Base-by-base conservation (phyloP, 192 early-diverging fungal species). In the Mortierella antarctica region DNA sequence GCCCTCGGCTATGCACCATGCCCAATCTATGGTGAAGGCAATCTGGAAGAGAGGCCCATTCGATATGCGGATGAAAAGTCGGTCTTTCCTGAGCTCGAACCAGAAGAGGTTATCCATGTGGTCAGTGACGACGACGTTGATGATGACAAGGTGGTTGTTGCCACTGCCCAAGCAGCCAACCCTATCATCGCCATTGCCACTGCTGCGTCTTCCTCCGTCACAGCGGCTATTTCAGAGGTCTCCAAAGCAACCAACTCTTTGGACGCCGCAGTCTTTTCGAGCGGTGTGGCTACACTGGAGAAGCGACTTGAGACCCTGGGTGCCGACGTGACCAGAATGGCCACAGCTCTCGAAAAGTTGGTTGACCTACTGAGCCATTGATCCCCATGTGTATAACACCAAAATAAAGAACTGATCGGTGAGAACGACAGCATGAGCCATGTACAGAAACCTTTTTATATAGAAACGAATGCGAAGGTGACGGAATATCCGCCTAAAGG, bases 401-500 rank as follows among this genome's bases (percentile, higher is more conserved):
- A n/a, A n/a, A n/a, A n/a, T 31, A 31, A 31, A 31, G 31, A 1
- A 31, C 3, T 31, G 31, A 31, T 31, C 31, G 3, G 31, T 31
- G 31, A 31, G 31, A 31, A 31, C 31, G n/a, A n/a, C n/a, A n/a
- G n/a, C n/a, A n/a, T n/a, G n/a, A n/a, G n/a, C n/a, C n/a, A n/a
- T n/a, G n/a, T n/a, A n/a, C n/a, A n/a, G n/a, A n/a, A n/a, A n/a
- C 31, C 31, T 31, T 31, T 31, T 31, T 46, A 44, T 18, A 61
- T 46, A 45, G 21, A 61, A 61, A 61, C 6, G 46, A 5, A 64
- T 10, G 23, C 17, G 23, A 48, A 51, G n/a, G n/a, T 20, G 10
- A 18, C 23, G 42, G 41, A 20, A 23, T 21, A 10, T 10, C 14
- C 40, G 6, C 52, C 89, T 92, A 97, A 42, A 96, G 84, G 66